These are phyloP conservation scores for Pichia sp. DNA, from an alignment of 1,139 yeast genomes.

Conservation along the genomic window DNA sequence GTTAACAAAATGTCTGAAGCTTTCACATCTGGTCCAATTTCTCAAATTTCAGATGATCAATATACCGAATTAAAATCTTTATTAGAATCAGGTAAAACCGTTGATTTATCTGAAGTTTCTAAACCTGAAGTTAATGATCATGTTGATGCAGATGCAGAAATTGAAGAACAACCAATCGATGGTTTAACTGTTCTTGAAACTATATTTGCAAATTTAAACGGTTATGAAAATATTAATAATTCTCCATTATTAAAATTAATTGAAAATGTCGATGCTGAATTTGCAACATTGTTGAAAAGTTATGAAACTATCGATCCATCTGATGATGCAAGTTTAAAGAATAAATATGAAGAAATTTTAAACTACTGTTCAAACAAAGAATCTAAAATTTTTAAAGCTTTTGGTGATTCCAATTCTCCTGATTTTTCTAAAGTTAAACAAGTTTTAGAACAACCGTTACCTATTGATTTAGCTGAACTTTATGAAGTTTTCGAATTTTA, in stretches of 20 bases:
- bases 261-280: constrained; percentile 16
- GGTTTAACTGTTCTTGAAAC: constrained; percentile 21
- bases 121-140: background rate
- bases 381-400: constrained; percentile 18
- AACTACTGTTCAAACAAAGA: constrained; percentile 18
- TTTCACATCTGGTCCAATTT: constrained; percentile 17
- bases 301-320: constrained; percentile 20
- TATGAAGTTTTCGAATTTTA: constrained; percentile 24
- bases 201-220: constrained; percentile 24
- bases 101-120: background rate
- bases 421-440: constrained; percentile 15
- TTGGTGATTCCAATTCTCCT: constrained; percentile 20
- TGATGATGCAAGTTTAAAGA: constrained; percentile 16
- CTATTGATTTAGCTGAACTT: constrained; percentile 26
- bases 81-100: background rate
- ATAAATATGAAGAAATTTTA: constrained; percentile 17
- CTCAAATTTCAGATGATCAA: constrained; percentile 14
- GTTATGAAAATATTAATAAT: constrained; percentile 18
- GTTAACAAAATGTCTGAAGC: constrained; percentile 14
- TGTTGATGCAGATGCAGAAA: background rate
- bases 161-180: constrained; percentile 11
- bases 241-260: constrained; percentile 21
- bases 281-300: constrained; percentile 16
- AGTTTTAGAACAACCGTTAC: constrained; percentile 22
- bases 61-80: constrained; percentile 10